phyloP scores from a whole-genome alignment of 495 filamentous ascomycete species.

The Talaromyces nanjingensis region DNA sequence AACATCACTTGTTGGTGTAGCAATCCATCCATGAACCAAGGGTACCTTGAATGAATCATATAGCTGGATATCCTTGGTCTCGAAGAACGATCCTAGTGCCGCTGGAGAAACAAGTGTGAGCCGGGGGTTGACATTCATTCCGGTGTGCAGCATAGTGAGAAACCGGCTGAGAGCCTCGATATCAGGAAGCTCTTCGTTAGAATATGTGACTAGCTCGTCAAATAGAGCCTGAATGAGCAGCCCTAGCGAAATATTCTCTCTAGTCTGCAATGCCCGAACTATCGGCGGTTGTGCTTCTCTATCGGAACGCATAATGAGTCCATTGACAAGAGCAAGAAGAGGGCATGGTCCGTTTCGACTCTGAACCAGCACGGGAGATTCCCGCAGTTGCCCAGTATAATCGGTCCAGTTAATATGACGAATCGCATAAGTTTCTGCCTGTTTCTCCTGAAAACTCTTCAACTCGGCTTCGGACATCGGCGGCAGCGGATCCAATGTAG shows the following conservation, averaged over 20 bases:
- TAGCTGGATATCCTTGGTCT: conserved; percentile 74
- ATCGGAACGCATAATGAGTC: conserved; percentile 72
- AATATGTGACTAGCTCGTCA: conserved; percentile 77
- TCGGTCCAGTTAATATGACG: conserved; percentile 59
- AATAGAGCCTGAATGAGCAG: conserved; percentile 81
- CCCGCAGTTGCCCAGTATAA: conserved; percentile 31
- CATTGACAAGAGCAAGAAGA: conserved; percentile 88
- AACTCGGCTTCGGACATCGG: conserved; percentile 26
- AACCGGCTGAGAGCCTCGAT: conserved; percentile 82
- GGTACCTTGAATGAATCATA: conserved; percentile 85
- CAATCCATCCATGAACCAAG: conserved; percentile 91
- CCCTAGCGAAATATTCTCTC: conserved; percentile 83
- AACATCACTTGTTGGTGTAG: conserved; percentile 52
- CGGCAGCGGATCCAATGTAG: neutral
- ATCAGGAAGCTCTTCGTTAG: conserved; percentile 65
- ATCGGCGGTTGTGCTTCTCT: conserved; percentile 58
- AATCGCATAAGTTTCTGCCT: conserved; percentile 64
- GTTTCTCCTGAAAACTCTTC: conserved; percentile 35
- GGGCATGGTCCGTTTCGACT: conserved; percentile 94
- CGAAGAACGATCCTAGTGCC: conserved; percentile 66
- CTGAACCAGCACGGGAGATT: conserved; percentile 79
- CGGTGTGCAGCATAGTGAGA: conserved; percentile 82
- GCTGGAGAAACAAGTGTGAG: conserved; percentile 52
- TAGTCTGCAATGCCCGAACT: conserved; percentile 62
- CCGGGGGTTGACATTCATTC: conserved; percentile 96